Evolutionary conservation across 2,329 filamentous ascomycete species (phyloP), one percentile per base, ranked within the genome.

Genomic region (Sclerotinia borealis): DNA sequence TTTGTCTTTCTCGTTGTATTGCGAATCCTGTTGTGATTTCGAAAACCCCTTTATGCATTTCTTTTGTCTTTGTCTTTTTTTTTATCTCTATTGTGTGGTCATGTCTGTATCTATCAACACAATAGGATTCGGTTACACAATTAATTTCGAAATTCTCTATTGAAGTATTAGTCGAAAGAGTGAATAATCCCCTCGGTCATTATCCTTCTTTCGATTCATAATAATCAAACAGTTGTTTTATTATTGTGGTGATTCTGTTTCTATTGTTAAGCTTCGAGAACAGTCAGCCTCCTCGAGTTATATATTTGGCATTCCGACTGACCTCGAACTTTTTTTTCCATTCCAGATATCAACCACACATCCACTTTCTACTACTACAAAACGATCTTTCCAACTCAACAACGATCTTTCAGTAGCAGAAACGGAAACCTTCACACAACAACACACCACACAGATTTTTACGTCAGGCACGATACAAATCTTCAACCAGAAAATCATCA

Each of bases 401-500:
- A 55, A 37, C 51, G 22, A 41, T 55, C 36, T 41, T 55, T 55
- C 17, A 13, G 25, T 7, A 22, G 8, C 27, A 58, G n/a, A 43
- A 36, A n/a, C 37, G 25, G 31, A 25, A 37, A 51, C 25, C 9
- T 22, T 31, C 25, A 54, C n/a, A 54, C 50, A 27, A 56, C 39
- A 58, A 43, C 54, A 22, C 19, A 58, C 8, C 31, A 59, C 49
- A 64, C 51, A 70, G 63, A 66, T 54, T 63, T 66, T 55, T 64
- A 63, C 68, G 70, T 71, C 71, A 48, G 69, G 69, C 43, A 73
- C 70, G 66, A 69, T 54, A 45, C 66, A 59, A 67, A 59, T 65
- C 59, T 49, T 37, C 22, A 41, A 62, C 29, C 47, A 64, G 60
- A 58, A 13, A 36, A 60, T 68, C 71, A 75, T 72, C 70, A 83